A percentile compares a stretch with the other conserved stretches of the same genome.
phyloP scores from a whole-genome alignment of 805 yeast genomes.

The Metschnikowia baotianmanensis region DNA sequence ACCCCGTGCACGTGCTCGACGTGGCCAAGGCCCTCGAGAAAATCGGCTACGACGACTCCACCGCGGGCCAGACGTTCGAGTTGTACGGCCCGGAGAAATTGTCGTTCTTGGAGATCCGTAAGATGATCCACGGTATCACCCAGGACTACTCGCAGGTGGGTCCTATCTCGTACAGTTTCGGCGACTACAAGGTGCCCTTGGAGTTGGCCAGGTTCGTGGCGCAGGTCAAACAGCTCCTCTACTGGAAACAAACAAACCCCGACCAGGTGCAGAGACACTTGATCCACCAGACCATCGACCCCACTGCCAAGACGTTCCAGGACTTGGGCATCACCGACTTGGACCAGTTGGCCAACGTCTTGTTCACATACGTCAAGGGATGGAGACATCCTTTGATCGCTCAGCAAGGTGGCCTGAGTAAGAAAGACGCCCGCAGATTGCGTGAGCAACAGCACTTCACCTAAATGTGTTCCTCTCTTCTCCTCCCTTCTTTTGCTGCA shows the following conservation, averaged over 20 bases:
- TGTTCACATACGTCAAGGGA: constrained; percentile 46
- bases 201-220: constrained; percentile 46
- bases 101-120: constrained; percentile 61
- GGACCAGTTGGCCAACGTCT: constrained; percentile 45
- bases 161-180: constrained; percentile 42
- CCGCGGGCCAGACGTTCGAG: constrained; percentile 74
- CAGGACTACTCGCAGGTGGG: constrained; percentile 46
- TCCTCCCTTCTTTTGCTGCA: constrained; percentile 9
- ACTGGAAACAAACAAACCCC: constrained; percentile 54
- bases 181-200: constrained; percentile 45
- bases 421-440: constrained; percentile 41
- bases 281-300: constrained; percentile 62
- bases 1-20: constrained; percentile 75
- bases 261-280: constrained; percentile 75
- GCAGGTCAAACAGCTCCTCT: constrained; percentile 38
- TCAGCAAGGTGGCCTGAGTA: constrained; percentile 42
- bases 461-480: constrained; percentile 14
- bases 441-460: constrained; percentile 46
- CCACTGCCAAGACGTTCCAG: constrained; percentile 57
- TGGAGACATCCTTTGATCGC: constrained; percentile 51
- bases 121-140: constrained; percentile 64
- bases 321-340: constrained; percentile 63
- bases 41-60: constrained; percentile 78
- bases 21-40: constrained; percentile 76
- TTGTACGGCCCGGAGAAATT: constrained; percentile 69